Evolutionary conservation across 345 rosid species (phyloP).

Genomic region (Gossypium raimondii): DNA sequence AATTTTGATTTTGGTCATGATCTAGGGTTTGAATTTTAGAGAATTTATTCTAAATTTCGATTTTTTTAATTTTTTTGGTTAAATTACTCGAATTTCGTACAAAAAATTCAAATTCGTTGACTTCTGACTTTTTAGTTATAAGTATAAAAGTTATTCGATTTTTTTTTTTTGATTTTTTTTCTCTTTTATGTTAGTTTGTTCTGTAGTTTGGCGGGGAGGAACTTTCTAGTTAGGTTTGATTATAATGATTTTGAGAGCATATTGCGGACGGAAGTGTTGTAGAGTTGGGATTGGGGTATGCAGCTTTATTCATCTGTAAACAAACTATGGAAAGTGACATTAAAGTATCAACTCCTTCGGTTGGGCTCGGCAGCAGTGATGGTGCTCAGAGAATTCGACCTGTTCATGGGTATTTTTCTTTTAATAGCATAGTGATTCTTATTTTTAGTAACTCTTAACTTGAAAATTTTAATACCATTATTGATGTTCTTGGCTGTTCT

Average conservation of each 20-base stretch:
- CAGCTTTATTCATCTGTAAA: conserved; percentile 34
- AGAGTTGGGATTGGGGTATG: conserved; percentile 56
- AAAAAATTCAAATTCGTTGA: not conserved
- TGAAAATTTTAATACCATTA: not conserved
- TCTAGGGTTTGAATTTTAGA: conserved; percentile 18
- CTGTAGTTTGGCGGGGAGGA: conserved; percentile 24
- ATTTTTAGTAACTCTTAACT: too few species aligned
- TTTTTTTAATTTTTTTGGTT: not conserved
- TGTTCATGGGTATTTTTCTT: conserved; percentile 60
- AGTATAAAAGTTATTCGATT: not conserved
- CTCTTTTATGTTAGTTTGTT: conserved; percentile 22
- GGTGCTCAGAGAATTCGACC: conserved; percentile 48
- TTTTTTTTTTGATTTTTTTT: not conserved
- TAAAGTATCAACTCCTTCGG: conserved; percentile 45
- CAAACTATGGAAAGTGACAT: conserved; percentile 73
- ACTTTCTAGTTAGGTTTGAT: conserved; percentile 22
- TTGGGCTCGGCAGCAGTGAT: conserved; percentile 39
- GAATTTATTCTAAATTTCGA: not conserved
- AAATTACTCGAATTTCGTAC: not conserved
- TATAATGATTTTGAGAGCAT: conserved; percentile 54
- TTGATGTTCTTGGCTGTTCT: not conserved
- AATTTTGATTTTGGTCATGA: conserved; percentile 9
- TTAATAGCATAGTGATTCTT: not conserved
- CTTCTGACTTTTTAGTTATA: not conserved
- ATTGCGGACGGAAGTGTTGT: conserved; percentile 35